These are phyloP conservation scores for Tetrapisispora taiwanensis DNA, from an alignment of 805 yeast species.

Conservation along the genomic window DNA sequence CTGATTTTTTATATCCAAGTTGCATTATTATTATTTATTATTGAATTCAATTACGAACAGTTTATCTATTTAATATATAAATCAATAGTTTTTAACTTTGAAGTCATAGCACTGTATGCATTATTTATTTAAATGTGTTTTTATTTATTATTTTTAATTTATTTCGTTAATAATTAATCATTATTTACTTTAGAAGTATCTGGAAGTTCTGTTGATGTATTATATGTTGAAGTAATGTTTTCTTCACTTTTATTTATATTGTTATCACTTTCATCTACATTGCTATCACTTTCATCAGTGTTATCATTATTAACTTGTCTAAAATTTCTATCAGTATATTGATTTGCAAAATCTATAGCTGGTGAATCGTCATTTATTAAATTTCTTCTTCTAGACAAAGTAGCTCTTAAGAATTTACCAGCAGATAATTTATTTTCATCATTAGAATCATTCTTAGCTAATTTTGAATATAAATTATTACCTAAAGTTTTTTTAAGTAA, in stretches of 20 bases:
- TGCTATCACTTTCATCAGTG: not conserved
- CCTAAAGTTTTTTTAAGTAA: constrained; percentile 32
- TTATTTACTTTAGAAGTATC: not conserved
- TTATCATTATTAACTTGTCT: constrained; percentile 16
- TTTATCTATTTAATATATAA: no score
- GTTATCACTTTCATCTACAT: not conserved
- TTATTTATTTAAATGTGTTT: not conserved
- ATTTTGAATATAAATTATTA: constrained; percentile 23
- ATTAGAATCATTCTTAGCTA: constrained; percentile 29
- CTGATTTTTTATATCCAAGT: no score
- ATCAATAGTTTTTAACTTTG: no score
- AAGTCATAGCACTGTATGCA: not conserved
- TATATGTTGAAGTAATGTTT: not conserved
- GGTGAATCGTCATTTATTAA: constrained; percentile 24
- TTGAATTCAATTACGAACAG: not conserved
- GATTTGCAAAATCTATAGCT: constrained; percentile 27
- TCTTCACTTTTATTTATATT: not conserved
- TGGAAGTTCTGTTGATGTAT: not conserved
- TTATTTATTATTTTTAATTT: not conserved
- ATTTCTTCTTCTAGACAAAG: constrained; percentile 8
- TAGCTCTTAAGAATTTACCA: constrained; percentile 2
- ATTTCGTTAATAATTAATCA: not conserved
- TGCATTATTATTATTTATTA: not conserved
- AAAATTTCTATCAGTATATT: constrained; percentile 23
- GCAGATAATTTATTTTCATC: constrained; percentile 12